A percentile compares a stretch with the other conserved stretches of the same genome.
These are phyloP conservation scores for Fusarium pseudocircinatum DNA, from an alignment of 2,329 filamentous ascomycete species.

Conservation along the genomic window DNA sequence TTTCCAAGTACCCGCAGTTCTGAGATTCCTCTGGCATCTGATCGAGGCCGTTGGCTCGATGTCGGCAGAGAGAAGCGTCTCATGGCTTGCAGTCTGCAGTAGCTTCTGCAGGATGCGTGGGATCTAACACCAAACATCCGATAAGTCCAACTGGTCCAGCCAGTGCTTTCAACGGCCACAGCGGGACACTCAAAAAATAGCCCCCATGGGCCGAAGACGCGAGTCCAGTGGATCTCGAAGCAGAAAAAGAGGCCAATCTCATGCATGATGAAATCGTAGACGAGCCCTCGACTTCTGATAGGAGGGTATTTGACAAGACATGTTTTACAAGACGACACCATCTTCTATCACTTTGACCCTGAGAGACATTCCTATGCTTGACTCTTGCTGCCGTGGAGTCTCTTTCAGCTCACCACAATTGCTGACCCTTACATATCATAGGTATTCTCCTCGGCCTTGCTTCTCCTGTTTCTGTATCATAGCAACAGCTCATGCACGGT, in stretches of 20 bases:
- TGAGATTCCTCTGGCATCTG: constrained; percentile 17
- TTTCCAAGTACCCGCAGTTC: constrained; percentile 16
- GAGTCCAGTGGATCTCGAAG: constrained; percentile 20
- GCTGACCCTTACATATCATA: constrained; percentile 12
- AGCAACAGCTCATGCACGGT: background rate
- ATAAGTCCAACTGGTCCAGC: constrained; percentile 30
- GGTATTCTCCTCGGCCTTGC: background rate
- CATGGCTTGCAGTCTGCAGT: constrained; percentile 36
- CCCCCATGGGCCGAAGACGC: constrained; percentile 17
- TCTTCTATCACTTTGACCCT: constrained; percentile 30
- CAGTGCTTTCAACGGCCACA: constrained; percentile 25
- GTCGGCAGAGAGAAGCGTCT: constrained; percentile 28
- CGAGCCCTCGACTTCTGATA: constrained; percentile 25
- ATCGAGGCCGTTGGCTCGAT: constrained; percentile 23
- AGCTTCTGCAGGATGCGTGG: constrained; percentile 27
- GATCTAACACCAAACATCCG: constrained; percentile 32
- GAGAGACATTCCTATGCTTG: constrained; percentile 29
- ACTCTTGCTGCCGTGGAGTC: constrained; percentile 16
- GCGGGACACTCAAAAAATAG: background rate
- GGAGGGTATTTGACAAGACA: constrained; percentile 28
- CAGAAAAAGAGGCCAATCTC: constrained; percentile 13
- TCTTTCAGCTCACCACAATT: constrained; percentile 3
- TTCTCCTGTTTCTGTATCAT: background rate
- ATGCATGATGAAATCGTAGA: constrained; percentile 39
- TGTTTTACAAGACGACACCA: constrained; percentile 24